Evolutionary conservation across 805 yeast genomes (phyloP), one percentile per base, ranked within the genome.

Genomic region (Wickerhamomyces bovis): DNA sequence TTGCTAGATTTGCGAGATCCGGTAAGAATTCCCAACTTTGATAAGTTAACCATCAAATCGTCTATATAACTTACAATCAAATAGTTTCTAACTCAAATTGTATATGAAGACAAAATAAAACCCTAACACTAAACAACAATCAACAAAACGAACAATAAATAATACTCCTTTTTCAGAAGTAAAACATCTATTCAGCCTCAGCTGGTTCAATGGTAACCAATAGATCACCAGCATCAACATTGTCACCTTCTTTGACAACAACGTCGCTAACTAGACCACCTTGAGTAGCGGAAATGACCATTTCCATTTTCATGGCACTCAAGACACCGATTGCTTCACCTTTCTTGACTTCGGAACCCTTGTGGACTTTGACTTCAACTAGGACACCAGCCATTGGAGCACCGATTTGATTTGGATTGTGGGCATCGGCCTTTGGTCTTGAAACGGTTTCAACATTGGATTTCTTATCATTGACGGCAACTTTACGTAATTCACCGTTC

Each of bases 351-450:
- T 84, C 85, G 44, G 82, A 77, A 51, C 95, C 96, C 56, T 80
- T 79, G 73, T 89, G 87, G 53, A 89, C 89, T 64, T 95, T 87
- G 45, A 90, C 86, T 71, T 94, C 99, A 54, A 92, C 88, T 52
- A 92, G 88, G 54, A 90, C 97, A 73, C 99, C 99, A 38, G 98
- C 95, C 98, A 92, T 92, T 70, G 99, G 99, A 6, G 99, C 95
- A 58, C 98, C 98, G 53, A 94, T 83, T 58, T 94, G 97, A 63
- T 83, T 85, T 50, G 95, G 88, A 67, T 88, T 86, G 63, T 80
- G 83, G 16, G 85, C 75, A 57, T 85, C 89, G 47, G 97, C 98
- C 77, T 92, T 94, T 56, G 92, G 87, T 65, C 96, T 83, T 28
- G 92, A 73, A 51, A 87, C 77, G 41, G 86, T 78, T 68, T 90